These are phyloP conservation scores for Xylariales sp. DNA, from an alignment of 2,329 filamentous ascomycete genomes.

Conservation along the genomic window DNA sequence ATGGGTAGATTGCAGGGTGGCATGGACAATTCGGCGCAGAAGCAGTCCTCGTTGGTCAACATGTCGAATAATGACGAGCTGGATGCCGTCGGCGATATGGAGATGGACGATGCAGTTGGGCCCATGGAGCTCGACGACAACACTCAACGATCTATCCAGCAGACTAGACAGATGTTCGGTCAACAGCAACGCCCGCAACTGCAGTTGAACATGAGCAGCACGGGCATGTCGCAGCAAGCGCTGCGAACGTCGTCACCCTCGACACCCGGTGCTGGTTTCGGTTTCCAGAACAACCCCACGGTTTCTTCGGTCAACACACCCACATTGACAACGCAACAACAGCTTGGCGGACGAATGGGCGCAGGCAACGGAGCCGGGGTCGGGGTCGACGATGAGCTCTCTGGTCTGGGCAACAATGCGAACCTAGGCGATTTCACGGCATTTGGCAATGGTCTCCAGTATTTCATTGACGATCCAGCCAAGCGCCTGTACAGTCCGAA, in stretches of 20 bases:
- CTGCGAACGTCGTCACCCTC: conserved; percentile 81
- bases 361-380: conserved; percentile 48
- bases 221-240: conserved; percentile 70
- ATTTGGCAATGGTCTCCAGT: conserved; percentile 44
- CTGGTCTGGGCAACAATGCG: conserved; percentile 55
- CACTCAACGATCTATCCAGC: conserved; percentile 60
- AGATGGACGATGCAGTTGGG: conserved; percentile 81
- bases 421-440: conserved; percentile 55
- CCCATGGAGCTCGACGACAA: conserved; percentile 60
- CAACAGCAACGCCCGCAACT: conserved; percentile 66
- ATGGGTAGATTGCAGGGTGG: conserved; percentile 32
- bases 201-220: conserved; percentile 76
- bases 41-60: conserved; percentile 38
- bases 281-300: conserved; percentile 87
- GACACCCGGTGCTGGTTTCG: conserved; percentile 75
- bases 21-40: conserved; percentile 29
- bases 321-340: conserved; percentile 74
- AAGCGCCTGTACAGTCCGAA: conserved; percentile 89
- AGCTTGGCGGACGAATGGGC: conserved; percentile 51
- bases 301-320: conserved; percentile 97
- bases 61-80: conserved; percentile 57
- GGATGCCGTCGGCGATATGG: conserved; percentile 90
- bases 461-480: conserved; percentile 85
- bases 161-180: conserved; percentile 64
- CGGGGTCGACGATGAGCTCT: conserved; percentile 71